A percentile compares a stretch with the other conserved stretches of the same genome.
Evolutionary conservation across 2,329 filamentous ascomycete genomes (phyloP).

Genomic region (Aspergillus sclerotialis): DNA sequence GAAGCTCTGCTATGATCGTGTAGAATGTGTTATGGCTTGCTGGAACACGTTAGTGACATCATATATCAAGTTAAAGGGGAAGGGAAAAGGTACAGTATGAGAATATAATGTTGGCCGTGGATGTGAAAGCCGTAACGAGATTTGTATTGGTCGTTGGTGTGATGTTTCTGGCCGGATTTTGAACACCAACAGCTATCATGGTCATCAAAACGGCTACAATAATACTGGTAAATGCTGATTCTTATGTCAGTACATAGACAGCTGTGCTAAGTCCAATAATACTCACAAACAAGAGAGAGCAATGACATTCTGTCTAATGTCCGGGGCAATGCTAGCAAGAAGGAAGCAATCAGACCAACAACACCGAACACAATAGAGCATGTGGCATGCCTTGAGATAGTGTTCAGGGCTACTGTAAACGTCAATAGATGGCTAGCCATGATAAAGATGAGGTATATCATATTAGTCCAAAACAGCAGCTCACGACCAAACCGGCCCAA

Average conservation of each 20-base stretch:
- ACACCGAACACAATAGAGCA: constrained; percentile 57
- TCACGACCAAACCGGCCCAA: constrained; percentile 55
- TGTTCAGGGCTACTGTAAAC: constrained; percentile 59
- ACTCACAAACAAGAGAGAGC: constrained; percentile 46
- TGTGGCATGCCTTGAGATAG: constrained; percentile 50
- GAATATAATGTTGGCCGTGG: constrained; percentile 59
- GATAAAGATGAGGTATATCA: constrained; percentile 58
- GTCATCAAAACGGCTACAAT: constrained; percentile 55
- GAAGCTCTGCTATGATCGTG: constrained; percentile 55
- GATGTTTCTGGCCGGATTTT: constrained; percentile 29
- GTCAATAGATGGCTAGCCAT: constrained; percentile 62
- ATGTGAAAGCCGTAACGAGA: constrained; percentile 49
- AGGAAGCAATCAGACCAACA: constrained; percentile 49
- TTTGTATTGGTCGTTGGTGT: constrained; percentile 29
- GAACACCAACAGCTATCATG: constrained; percentile 55
- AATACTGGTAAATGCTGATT: constrained; percentile 51
- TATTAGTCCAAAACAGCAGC: constrained; percentile 53
- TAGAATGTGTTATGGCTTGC: constrained; percentile 32
- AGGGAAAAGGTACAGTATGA: constrained; percentile 51
- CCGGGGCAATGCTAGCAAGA: constrained; percentile 50
- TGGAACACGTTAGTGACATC: constrained; percentile 42
- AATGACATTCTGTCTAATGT: constrained; percentile 54
- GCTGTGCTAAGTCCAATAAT: neutral
- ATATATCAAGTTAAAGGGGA: too few species aligned
- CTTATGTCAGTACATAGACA: too few species aligned